Evolutionary conservation across 495 filamentous ascomycete species (phyloP), one percentile per base, ranked within the genome.

Genomic region (Parathielavia hyrcaniae): DNA sequence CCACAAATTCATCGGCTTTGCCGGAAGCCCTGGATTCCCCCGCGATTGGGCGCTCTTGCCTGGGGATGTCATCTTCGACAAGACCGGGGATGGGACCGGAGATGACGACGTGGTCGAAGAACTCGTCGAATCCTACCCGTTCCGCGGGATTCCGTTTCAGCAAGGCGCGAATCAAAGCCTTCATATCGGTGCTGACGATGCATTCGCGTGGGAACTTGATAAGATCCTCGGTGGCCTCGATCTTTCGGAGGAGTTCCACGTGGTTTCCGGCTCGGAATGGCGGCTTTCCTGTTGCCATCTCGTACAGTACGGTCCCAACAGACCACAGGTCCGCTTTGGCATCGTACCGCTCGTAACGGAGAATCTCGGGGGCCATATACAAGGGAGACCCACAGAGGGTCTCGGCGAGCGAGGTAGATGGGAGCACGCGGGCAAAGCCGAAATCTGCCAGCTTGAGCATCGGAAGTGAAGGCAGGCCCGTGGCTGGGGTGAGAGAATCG

Each of bases 401-500:
- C 68, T 98, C 93, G 9, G 93, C 93, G 44, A 98, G 77, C 2
- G 92, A 89, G 1, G 92, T 91, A 11, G 86, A 80, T 8, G 92
- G 91, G 47, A 98, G 75, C 45, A 91, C 89, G 49, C 93, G 84
- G 52, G 93, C 93, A 67, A 98, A 98, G 2, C 93, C 93, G 62
- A 98, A 98, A 74, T 98, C 93, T 12, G 93, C 93, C 64, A 98
- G 84, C 74, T 98, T 98, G 53, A 98, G 79, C 84, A 95, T 95
- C 1, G 93, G 93, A 22, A 97, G 74, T 13, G 89, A 90, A 53
- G 85, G 79, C n/a, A 98, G 69, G 0, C 95, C 95, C 4, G 85
- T 87, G 35, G 83, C 79, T 10, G 91, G 90, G n/a, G 85, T 83
- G 57, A 89, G 78, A 0, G 88, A 90, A 63, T 88, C 81, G 44